phyloP scores from a whole-genome alignment of 495 filamentous ascomycete species.

The Lasiosphaeria ovina region DNA sequence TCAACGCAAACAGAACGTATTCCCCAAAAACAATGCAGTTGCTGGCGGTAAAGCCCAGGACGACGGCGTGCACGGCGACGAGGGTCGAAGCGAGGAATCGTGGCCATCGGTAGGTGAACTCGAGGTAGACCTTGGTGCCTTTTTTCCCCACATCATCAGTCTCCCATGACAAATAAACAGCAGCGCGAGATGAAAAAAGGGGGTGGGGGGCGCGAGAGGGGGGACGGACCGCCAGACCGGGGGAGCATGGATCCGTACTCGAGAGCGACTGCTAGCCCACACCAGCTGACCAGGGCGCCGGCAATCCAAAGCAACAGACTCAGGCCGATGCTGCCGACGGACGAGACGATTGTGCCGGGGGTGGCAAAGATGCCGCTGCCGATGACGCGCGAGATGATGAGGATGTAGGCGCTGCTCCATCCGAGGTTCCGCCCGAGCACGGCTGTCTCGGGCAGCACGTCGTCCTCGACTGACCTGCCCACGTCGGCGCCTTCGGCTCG shows the following conservation, averaged over 20 bases:
- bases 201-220: not conserved
- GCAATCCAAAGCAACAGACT: conserved; percentile 62
- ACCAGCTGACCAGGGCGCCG: conserved; percentile 59
- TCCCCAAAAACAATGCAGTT: conserved; percentile 72
- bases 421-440: conserved; percentile 60
- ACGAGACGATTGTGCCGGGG: conserved; percentile 64
- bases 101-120: conserved; percentile 69
- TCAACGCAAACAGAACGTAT: conserved; percentile 64
- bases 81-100: conserved; percentile 67
- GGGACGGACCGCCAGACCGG: conserved; percentile 57
- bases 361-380: conserved; percentile 76
- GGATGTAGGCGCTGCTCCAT: conserved; percentile 69
- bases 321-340: conserved; percentile 66
- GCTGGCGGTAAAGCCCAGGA: conserved; percentile 67
- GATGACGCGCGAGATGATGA: conserved; percentile 74
- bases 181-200: not conserved
- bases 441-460: conserved; percentile 63
- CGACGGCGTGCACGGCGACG: conserved; percentile 63
- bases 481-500: not conserved
- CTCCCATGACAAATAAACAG: not conserved
- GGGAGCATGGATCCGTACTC: conserved; percentile 75
- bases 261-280: conserved; percentile 58
- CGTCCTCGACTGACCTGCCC: conserved; percentile 45
- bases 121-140: conserved; percentile 67
- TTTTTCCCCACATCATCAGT: not conserved